These are phyloP conservation scores for Cordia subcordata DNA, from an alignment of 257 asterid genomes.

Conservation along the genomic window DNA sequence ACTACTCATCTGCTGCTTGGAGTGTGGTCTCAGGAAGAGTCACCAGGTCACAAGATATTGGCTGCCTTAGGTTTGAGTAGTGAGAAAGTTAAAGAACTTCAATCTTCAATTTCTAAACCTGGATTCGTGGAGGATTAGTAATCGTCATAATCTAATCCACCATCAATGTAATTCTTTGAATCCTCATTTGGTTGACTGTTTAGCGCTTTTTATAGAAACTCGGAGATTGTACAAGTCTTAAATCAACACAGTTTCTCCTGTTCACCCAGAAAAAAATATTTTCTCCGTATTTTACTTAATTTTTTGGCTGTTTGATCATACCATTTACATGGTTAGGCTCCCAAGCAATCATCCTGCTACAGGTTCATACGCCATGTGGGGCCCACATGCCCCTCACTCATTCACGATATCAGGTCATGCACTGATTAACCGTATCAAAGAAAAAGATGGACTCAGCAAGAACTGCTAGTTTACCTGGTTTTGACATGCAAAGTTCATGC, in stretches of 20 bases:
- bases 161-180: neutral
- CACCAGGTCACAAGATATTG: slow-evolving; percentile 54
- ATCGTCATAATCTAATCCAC: neutral
- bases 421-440: no score
- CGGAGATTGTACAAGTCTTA: neutral
- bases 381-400: no score
- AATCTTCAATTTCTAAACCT: slow-evolving; percentile 39
- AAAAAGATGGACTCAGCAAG: no score
- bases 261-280: no score
- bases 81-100: slow-evolving; percentile 58
- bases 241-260: neutral
- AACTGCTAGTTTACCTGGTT: no score
- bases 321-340: no score
- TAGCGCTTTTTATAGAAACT: neutral
- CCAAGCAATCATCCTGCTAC: no score
- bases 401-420: no score
- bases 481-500: no score
- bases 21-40: slow-evolving; percentile 57
- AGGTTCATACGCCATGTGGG: no score
- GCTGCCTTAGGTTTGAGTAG: slow-evolving; percentile 38
- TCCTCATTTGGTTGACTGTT: neutral
- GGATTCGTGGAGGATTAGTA: slow-evolving; percentile 34
- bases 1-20: slow-evolving; percentile 58
- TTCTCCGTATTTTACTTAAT: neutral
- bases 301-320: no score